Evolutionary conservation across 805 yeast genomes (phyloP), one percentile per base, ranked within the genome.

Genomic region (Wickerhamomyces pijperi): DNA sequence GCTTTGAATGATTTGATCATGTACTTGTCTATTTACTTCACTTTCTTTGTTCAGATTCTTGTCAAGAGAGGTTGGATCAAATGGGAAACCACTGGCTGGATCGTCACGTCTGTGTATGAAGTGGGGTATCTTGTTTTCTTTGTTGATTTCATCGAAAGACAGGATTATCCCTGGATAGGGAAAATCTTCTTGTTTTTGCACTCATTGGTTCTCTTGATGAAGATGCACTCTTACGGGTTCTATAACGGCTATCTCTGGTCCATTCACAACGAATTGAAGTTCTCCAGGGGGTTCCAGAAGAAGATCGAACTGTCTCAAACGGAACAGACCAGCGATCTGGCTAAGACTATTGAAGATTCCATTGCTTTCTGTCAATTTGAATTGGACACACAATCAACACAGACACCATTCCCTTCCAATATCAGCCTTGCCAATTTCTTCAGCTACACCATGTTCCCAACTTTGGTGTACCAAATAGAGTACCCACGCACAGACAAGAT

Each of bases 181-280:
- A 78, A 78, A 53, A 88, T 88, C 34, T 92, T 85, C 51, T 61
- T 92, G 45, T 72, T 85, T 43, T 64, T 92, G 38, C 98, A 92
- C 55, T 75, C 87, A 11, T 65, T 86, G 36, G 97, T 92, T 2
- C 65, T 87, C 46, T 56, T 94, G 49, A 92, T 92, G 99, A 92
- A 92, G 56, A 81, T 82, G 76, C 97, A 92, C 58, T 87, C 97
- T 2, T 92, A 79, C 56, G 85, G 85, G 2, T 87, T 83, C 53
- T 92, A 78, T 63, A 88, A 88, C 54, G 98, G 97, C 0, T 86
- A 90, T 55, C 62, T 92, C 42, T 84, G 94, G 87, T 61, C 57
- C 28, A 73, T 80, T 34, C 50, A 56, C 18, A 58, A 63, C 14
- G 90, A 83, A 51, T 60, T 80, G 34, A 49, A 64, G 3, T 70